These are phyloP conservation scores for Nothophaeocryptopus gaeumannii DNA, from an alignment of 2,329 filamentous ascomycete species.

Conservation along the genomic window DNA sequence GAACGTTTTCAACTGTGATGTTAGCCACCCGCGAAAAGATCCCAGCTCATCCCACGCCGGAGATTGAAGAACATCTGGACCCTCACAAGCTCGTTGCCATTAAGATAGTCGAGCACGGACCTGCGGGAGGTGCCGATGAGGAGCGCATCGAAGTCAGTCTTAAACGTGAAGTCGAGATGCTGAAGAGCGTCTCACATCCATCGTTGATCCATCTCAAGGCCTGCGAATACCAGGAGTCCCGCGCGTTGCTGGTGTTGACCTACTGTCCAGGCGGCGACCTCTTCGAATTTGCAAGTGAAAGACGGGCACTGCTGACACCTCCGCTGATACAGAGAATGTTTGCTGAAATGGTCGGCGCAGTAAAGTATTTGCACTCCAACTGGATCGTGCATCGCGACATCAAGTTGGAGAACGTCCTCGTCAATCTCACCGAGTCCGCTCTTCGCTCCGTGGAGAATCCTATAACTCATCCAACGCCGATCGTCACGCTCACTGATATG, in stretches of 20 bases:
- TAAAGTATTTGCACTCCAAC: slow-evolving; percentile 78
- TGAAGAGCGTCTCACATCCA: slow-evolving; percentile 83
- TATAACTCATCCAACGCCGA: slow-evolving; percentile 71
- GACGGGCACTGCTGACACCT: slow-evolving; percentile 65
- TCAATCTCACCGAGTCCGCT: slow-evolving; percentile 69
- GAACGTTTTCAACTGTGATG: slow-evolving; percentile 93
- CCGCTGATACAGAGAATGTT: slow-evolving; percentile 79
- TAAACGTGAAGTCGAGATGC: slow-evolving; percentile 91
- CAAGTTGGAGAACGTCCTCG: slow-evolving; percentile 95
- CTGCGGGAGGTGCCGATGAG: slow-evolving; percentile 87
- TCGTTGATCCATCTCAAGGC: slow-evolving; percentile 88
- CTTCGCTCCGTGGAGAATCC: slow-evolving; percentile 66
- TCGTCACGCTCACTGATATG: slow-evolving; percentile 86
- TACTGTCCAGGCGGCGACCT: slow-evolving; percentile 94
- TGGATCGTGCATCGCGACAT: slow-evolving; percentile 95
- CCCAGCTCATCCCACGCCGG: slow-evolving; percentile 36
- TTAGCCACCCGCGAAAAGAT: slow-evolving; percentile 76
- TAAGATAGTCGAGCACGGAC: slow-evolving; percentile 93
- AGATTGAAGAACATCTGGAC: slow-evolving; percentile 52
- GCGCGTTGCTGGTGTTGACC: slow-evolving; percentile 80
- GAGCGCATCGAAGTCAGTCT: slow-evolving; percentile 89
- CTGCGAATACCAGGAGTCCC: slow-evolving; percentile 78
- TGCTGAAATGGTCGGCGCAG: slow-evolving; percentile 79
- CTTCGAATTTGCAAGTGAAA: slow-evolving; percentile 82
- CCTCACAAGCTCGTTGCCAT: slow-evolving; percentile 86